Conservation (phyloP, 768 basidiomycete species). For the Hygrophorus pudorinus region DNA sequence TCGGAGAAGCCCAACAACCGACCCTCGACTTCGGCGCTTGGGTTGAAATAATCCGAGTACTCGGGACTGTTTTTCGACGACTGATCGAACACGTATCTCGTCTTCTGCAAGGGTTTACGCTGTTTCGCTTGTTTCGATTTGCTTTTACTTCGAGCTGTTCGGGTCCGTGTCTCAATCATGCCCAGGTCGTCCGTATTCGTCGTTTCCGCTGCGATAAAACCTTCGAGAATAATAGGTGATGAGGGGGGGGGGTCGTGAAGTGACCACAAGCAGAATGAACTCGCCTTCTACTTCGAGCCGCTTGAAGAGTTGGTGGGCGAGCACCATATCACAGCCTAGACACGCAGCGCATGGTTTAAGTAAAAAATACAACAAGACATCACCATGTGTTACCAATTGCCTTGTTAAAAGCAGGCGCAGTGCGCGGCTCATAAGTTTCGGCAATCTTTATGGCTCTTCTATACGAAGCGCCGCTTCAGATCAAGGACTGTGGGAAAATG, state of each 20-base stretch:
- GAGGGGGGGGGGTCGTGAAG: not conserved
- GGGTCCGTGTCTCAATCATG: conserved; percentile 30
- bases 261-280: not conserved
- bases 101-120: conserved; percentile 44
- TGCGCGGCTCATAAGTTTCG: conserved; percentile 37
- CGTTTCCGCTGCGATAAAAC: conserved; percentile 47
- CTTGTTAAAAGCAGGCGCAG: conserved; percentile 44
- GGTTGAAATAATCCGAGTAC: conserved; percentile 65
- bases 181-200: conserved; percentile 41
- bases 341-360: not conserved
- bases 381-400: conserved; percentile 37
- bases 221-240: conserved; percentile 24
- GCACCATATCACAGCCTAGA: conserved; percentile 41
- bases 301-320: conserved; percentile 55
- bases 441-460: conserved; percentile 66
- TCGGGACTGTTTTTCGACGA: conserved; percentile 30
- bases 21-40: conserved; percentile 47
- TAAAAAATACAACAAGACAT: not conserved
- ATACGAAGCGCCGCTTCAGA: not conserved
- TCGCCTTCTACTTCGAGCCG: conserved; percentile 64
- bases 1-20: conserved; percentile 50
- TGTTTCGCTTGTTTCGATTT: conserved; percentile 29
- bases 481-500: not conserved
- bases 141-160: conserved; percentile 22
- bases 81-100: conserved; percentile 48